Evolutionary conservation across 2,329 filamentous ascomycete genomes (phyloP).

Genomic region (Monosporascus sp.): DNA sequence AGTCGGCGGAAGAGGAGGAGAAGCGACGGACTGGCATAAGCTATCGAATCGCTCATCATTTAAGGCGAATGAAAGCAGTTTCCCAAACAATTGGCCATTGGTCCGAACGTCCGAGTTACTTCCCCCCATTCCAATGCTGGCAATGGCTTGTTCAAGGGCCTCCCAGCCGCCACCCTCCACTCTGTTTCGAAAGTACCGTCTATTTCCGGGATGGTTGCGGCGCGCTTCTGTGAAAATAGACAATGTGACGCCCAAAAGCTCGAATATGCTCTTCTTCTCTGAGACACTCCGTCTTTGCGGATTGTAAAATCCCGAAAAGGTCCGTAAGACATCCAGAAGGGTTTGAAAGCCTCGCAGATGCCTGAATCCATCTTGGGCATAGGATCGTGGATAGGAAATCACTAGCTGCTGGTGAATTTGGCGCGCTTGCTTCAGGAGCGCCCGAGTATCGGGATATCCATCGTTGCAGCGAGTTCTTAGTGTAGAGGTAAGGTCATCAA

Average conservation of each 20-base stretch:
- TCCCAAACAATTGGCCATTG: constrained; percentile 71
- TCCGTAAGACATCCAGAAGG: constrained; percentile 63
- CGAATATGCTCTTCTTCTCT: constrained; percentile 62
- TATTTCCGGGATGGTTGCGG: constrained; percentile 76
- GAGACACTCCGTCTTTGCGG: constrained; percentile 53
- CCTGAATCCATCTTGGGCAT: constrained; percentile 74
- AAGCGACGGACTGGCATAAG: constrained; percentile 50
- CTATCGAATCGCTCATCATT: constrained; percentile 70
- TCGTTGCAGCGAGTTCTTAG: too few relatives aligned
- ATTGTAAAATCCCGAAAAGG: constrained; percentile 72
- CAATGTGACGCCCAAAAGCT: constrained; percentile 67
- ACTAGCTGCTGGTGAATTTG: constrained; percentile 61
- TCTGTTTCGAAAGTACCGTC: constrained; percentile 74
- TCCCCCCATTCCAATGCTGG: constrained; percentile 59
- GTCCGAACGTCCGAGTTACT: constrained; percentile 64
- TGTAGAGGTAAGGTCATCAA: too few relatives aligned
- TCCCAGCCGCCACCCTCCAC: constrained; percentile 76
- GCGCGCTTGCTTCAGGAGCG: constrained; percentile 52
- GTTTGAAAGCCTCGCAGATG: constrained; percentile 73
- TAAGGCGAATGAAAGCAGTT: constrained; percentile 73
- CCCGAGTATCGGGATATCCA: constrained; percentile 43
- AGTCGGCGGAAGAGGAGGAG: constrained; percentile 6
- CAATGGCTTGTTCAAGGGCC: constrained; percentile 66
- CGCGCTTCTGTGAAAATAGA: constrained; percentile 71
- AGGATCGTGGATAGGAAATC: constrained; percentile 38